These are phyloP conservation scores for Nicotiana tabacum DNA, from an alignment of 257 asterid species.

Conservation along the genomic window DNA sequence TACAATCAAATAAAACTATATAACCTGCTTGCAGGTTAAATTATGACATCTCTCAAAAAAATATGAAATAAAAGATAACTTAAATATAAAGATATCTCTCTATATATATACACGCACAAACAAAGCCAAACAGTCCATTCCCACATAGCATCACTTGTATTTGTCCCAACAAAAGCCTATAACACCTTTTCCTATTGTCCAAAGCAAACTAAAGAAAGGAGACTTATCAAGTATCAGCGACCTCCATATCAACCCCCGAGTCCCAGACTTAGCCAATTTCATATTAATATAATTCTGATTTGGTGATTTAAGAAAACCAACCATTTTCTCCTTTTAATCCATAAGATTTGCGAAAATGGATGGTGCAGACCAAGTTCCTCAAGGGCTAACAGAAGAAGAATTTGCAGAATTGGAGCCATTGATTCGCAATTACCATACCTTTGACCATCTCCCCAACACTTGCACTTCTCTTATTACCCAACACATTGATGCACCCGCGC, in stretches of 20 bases:
- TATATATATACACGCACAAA: too few species aligned
- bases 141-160: background rate
- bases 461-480: conserved; percentile 68
- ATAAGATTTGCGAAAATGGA: conserved; percentile 4
- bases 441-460: conserved; percentile 55
- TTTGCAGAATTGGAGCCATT: conserved; percentile 40
- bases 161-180: background rate
- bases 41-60: too few species aligned
- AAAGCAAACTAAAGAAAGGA: background rate
- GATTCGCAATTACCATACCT: conserved; percentile 53
- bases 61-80: too few species aligned
- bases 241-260: background rate
- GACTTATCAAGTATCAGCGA: background rate
- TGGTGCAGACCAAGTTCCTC: conserved; percentile 36
- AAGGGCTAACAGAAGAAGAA: conserved; percentile 53
- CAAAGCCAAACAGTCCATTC: background rate
- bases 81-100: too few species aligned
- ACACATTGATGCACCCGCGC: conserved; percentile 66
- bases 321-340: background rate
- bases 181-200: background rate
- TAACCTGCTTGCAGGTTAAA: too few species aligned
- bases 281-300: background rate
- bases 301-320: background rate
- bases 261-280: background rate
- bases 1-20: too few species aligned